Conservation (phyloP, 345 rosid species). For the Eucalyptus albens region DNA sequence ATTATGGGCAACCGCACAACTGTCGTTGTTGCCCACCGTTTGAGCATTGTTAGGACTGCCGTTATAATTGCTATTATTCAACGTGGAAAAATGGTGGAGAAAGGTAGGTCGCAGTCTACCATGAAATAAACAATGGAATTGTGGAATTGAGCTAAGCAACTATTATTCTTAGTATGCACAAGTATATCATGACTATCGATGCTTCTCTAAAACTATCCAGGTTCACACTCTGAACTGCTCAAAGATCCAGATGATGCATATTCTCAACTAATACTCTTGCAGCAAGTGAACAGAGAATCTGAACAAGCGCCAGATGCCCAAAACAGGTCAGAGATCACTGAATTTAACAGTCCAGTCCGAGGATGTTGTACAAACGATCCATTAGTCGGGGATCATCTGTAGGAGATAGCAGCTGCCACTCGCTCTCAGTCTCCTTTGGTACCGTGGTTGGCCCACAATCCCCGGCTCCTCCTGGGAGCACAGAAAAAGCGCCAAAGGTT, state of each 20-base stretch:
- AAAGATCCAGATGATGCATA: slow-evolving; percentile 43
- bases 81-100: slow-evolving; percentile 18
- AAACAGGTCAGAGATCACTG: neutral
- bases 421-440: slow-evolving; percentile 45
- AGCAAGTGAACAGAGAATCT: neutral
- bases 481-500: slow-evolving; percentile 14
- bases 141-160: neutral
- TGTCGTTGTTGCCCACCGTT: slow-evolving; percentile 16
- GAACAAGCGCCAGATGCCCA: neutral
- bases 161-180: neutral
- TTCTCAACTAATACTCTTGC: neutral
- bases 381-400: slow-evolving; percentile 44
- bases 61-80: slow-evolving; percentile 14
- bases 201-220: slow-evolving; percentile 1
- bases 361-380: slow-evolving; percentile 26
- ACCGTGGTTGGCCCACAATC: neutral
- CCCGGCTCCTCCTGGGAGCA: neutral
- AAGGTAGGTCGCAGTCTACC: slow-evolving; percentile 2
- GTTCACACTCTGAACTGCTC: slow-evolving; percentile 50
- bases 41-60: slow-evolving; percentile 18
- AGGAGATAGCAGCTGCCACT: slow-evolving; percentile 41
- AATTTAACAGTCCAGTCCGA: slow-evolving; percentile 9
- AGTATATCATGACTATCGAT: neutral
- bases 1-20: slow-evolving; percentile 20
- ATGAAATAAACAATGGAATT: neutral